These are phyloP conservation scores for Phytopythium boreale DNA, from an alignment of 352 stramenopile genomes.

Conservation along the genomic window DNA sequence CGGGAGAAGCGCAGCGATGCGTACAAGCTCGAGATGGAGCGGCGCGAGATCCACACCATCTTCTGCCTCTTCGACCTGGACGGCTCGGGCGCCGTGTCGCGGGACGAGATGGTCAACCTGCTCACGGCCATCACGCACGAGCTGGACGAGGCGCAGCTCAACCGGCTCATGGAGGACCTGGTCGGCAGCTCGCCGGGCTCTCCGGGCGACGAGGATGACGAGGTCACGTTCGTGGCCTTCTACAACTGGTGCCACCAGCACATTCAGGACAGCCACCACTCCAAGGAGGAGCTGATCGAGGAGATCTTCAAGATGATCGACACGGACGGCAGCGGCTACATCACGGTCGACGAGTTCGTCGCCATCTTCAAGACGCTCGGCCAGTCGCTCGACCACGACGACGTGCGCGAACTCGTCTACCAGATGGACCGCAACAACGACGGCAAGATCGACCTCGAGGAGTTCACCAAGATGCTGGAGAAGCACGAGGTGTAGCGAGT, in stretches of 20 bases:
- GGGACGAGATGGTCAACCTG: constrained; percentile 56
- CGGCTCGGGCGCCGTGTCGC: constrained; percentile 53
- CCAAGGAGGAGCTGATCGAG: constrained; percentile 57
- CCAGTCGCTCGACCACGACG: constrained; percentile 67
- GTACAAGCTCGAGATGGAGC: constrained; percentile 59
- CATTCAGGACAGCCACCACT: constrained; percentile 50
- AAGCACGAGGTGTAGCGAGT: constrained; percentile 62
- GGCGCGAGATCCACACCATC: constrained; percentile 68
- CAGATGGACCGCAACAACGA: constrained; percentile 75
- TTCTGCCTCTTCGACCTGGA: constrained; percentile 70
- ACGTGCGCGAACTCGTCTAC: constrained; percentile 71
- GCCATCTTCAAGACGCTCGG: constrained; percentile 67
- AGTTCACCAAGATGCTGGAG: constrained; percentile 70
- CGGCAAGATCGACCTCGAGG: constrained; percentile 70
- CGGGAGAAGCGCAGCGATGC: constrained; percentile 48
- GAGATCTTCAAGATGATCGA: constrained; percentile 79
- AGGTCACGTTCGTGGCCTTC: constrained; percentile 64
- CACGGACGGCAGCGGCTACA: constrained; percentile 49
- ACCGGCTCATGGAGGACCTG: constrained; percentile 55
- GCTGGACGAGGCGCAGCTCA: constrained; percentile 55
- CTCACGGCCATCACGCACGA: constrained; percentile 64
- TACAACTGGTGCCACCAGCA: constrained; percentile 67
- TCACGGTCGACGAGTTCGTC: constrained; percentile 76
- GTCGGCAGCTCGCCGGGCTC: constrained; percentile 11
- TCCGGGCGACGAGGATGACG: constrained; percentile 22